A percentile compares a stretch with the other conserved stretches of the same genome.
Conservation (phyloP, 306 rosid species). For the Glycyrrhiza uralensis region DNA sequence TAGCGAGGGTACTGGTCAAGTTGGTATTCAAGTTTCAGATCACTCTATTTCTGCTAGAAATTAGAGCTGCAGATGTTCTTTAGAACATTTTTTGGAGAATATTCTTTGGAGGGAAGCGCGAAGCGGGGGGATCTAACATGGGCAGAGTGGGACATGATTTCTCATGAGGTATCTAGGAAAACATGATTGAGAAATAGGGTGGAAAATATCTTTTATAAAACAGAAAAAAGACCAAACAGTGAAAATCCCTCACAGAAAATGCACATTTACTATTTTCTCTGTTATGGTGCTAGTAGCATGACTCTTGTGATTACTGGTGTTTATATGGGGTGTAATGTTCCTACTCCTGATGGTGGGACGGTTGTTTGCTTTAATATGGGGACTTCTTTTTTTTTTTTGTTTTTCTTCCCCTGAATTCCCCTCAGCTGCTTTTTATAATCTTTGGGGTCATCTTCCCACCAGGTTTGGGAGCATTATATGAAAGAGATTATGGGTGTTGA, state of each 20-base stretch:
- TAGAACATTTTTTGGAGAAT: slow-evolving; percentile 35
- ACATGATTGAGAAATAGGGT: slow-evolving; percentile 25
- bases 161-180: slow-evolving; percentile 43
- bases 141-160: slow-evolving; percentile 35
- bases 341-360: slow-evolving; percentile 39
- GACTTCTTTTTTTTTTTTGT: slow-evolving; percentile 30
- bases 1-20: slow-evolving; percentile 38
- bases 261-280: slow-evolving; percentile 19
- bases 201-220: slow-evolving; percentile 30
- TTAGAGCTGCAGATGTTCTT: slow-evolving; percentile 42
- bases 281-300: slow-evolving; percentile 38
- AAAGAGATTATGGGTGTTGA: slow-evolving; percentile 22
- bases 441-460: slow-evolving; percentile 52
- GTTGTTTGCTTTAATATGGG: slow-evolving; percentile 38
- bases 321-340: slow-evolving; percentile 29
- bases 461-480: slow-evolving; percentile 12
- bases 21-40: slow-evolving; percentile 41
- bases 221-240: slow-evolving; percentile 13
- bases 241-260: slow-evolving; percentile 14
- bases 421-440: slow-evolving; percentile 59
- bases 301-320: slow-evolving; percentile 34
- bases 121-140: slow-evolving; percentile 31
- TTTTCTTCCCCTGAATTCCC: slow-evolving; percentile 53
- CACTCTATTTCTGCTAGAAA: slow-evolving; percentile 49
- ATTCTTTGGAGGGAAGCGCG: slow-evolving; percentile 25